phyloP scores from a whole-genome alignment of 2,329 filamentous ascomycete species.

The Trichoderma sp. region DNA sequence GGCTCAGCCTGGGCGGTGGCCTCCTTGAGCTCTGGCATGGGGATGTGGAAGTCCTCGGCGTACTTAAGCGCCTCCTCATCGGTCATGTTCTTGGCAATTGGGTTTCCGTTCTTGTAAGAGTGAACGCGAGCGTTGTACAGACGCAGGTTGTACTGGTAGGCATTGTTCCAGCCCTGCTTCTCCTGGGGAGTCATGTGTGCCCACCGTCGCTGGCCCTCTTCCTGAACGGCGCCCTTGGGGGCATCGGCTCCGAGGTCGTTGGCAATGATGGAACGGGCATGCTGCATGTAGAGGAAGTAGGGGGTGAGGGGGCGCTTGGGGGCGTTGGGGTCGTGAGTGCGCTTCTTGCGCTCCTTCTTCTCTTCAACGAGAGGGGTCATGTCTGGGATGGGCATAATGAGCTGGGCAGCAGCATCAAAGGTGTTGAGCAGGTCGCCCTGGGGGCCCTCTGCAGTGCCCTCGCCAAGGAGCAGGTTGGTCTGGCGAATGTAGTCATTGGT shows the following conservation, averaged over 20 bases:
- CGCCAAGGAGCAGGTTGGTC: constrained; percentile 77
- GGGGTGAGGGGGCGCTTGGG: constrained; percentile 92
- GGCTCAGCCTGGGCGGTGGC: constrained; percentile 33
- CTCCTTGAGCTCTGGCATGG: constrained; percentile 50
- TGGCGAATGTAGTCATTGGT: constrained; percentile 84
- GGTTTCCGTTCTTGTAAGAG: constrained; percentile 61
- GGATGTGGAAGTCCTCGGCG: constrained; percentile 56
- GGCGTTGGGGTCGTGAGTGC: constrained; percentile 83
- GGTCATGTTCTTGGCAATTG: constrained; percentile 56
- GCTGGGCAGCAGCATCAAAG: constrained; percentile 48
- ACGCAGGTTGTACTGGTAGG: constrained; percentile 65
- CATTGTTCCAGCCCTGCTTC: constrained; percentile 68
- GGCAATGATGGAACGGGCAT: constrained; percentile 78
- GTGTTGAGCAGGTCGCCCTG: constrained; percentile 47
- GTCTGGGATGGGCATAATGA: constrained; percentile 41
- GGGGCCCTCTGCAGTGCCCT: constrained; percentile 51
- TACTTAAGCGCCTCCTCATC: constrained; percentile 60
- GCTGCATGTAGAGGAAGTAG: constrained; percentile 93
- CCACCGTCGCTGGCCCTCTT: constrained; percentile 86
- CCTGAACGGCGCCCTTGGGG: constrained; percentile 81
- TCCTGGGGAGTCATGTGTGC: constrained; percentile 69
- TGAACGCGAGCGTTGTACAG: constrained; percentile 64
- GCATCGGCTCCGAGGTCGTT: constrained; percentile 71
- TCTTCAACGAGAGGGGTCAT: constrained; percentile 53
- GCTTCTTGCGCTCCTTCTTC: constrained; percentile 89